Conservation (phyloP, 2,329 filamentous ascomycete genomes). For the Fonsecaea monophora region DNA sequence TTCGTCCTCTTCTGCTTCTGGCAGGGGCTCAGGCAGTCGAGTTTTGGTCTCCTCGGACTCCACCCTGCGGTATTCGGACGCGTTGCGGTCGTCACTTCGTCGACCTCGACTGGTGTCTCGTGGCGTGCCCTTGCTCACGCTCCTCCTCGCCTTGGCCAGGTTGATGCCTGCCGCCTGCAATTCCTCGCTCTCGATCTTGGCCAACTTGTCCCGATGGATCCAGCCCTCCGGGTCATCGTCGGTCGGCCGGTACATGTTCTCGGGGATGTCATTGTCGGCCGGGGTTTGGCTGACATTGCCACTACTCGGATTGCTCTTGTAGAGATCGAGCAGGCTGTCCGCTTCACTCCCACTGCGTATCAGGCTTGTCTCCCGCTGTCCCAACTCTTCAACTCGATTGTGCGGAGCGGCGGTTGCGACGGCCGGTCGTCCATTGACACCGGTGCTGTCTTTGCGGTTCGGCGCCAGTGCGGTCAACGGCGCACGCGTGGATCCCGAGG, state of each 20-base stretch:
- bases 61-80: constrained; percentile 43
- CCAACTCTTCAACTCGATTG: constrained; percentile 41
- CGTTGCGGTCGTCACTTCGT: constrained; percentile 43
- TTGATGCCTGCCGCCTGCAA: constrained; percentile 56
- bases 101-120: constrained; percentile 50
- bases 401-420: constrained; percentile 1
- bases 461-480: constrained; percentile 33
- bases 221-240: constrained; percentile 52
- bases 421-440: constrained; percentile 26
- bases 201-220: constrained; percentile 60
- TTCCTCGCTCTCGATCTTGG: constrained; percentile 59
- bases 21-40: constrained; percentile 46
- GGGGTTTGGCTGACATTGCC: constrained; percentile 35
- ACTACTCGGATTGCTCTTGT: constrained; percentile 42
- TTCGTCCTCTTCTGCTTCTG: constrained; percentile 55
- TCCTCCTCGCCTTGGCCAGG: constrained; percentile 50
- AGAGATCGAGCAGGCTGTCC: constrained; percentile 48
- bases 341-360: constrained; percentile 50
- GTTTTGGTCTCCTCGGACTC: constrained; percentile 46
- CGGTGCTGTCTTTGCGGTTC: constrained; percentile 35
- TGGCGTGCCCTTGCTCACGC: constrained; percentile 45
- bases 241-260: constrained; percentile 41
- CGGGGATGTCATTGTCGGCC: constrained; percentile 39
- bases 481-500: constrained; percentile 29
- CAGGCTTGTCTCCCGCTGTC: constrained; percentile 43